Base-by-base conservation (phyloP, 177 flowering plant genomes). In the Vitis hybrid region DNA sequence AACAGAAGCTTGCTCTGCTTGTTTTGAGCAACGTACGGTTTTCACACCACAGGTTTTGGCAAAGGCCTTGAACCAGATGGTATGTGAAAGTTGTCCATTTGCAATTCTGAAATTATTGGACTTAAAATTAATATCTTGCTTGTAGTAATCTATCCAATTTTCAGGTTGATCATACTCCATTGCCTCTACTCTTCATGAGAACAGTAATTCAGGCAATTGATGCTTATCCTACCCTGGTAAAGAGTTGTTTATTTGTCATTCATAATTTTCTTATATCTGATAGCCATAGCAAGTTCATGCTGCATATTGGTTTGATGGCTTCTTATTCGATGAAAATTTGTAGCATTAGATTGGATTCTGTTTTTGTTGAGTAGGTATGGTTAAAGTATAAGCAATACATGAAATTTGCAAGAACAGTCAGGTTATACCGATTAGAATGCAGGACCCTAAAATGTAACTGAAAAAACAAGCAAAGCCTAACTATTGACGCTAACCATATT, bases 11-110 rank as follows among this genome's bases (percentile, higher is more conserved):
- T 93, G 98, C 72, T 87, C 99, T 23, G 94, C 98, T 75, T 96
- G 99, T 80, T 93, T 96, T 77, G 99, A 93, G 84, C 99, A 96
- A 75, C 93, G 93, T 4, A 96, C 96, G 15, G 99, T 96, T 60
- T 96, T 96, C 81, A 96, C 99, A 26, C 97, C 92, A 76, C 97
- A 91, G 74, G 99, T 96, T 64, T 77, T 93, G 77, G 91, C 86
- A 60, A 96, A 87, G 85, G 97, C 99, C 65, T 82, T 96, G 78
- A 86, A 85, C 74, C 91, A 88, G 75, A 83, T 96, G 97, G 99
- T 96, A 83, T 67, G 87, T 55, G 48, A 64, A 58, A 14, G 17
- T 62, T 7, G 26, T 21, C 15, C 64, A 15, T 50, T 9, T 26
- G 32, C 40, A 54, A 55, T 14, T 62, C 14, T 60, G 13, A 11